Base-by-base conservation (phyloP, 1,284 basidiomycete species). In the Sphaerobolus stellatus region DNA sequence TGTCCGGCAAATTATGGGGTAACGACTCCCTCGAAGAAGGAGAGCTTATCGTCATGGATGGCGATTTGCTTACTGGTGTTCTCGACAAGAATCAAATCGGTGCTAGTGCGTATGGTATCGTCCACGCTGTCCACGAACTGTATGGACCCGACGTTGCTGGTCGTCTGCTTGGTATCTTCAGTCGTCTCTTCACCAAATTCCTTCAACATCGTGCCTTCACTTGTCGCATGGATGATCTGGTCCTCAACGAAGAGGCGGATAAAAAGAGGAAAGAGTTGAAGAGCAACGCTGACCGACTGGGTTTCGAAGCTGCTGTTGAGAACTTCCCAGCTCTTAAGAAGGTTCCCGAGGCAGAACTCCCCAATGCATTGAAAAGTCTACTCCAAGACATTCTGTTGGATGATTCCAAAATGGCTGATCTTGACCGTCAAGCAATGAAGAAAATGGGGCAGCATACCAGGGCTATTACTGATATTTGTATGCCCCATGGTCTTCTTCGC, bases 61-160 rank as follows among this genome's bases (percentile, higher is more conserved):
- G 97, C 46, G 92, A 99, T 68, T 82, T 99, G 5, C 80, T 99
- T 34, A 86, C 88, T 63, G 91, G 97, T 75, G 82, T 98, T 33
- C 81, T 99, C 58, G 97, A 99, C 78, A 99, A 99, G 75, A 91
- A 94, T 16, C 93, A 97, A 48, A 97, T 98, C 68, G 97, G 97
- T 68, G 96, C 97, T 18, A 89, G 92, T 0, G 90, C 97, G 6
- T 99, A 91, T 68, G 97, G 97, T 71, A 82, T 99, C 40, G 92
- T 99, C 16, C 97, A 99, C 71, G 97, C 97, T 1, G 90, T 97
- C n/a, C 94, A 96, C 71, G 97, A 99, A 67, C 77, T 99, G n/a
- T 99, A 98, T 69, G 96, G 97, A 4, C 78, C 95, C 11, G 88
- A 90, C 59, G 76, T 84, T 18, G 96, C 97, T 8, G 97, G 95